These are phyloP conservation scores for Eragrostis tef DNA, from an alignment of 202 grass and related monocot genomes.

Conservation along the genomic window DNA sequence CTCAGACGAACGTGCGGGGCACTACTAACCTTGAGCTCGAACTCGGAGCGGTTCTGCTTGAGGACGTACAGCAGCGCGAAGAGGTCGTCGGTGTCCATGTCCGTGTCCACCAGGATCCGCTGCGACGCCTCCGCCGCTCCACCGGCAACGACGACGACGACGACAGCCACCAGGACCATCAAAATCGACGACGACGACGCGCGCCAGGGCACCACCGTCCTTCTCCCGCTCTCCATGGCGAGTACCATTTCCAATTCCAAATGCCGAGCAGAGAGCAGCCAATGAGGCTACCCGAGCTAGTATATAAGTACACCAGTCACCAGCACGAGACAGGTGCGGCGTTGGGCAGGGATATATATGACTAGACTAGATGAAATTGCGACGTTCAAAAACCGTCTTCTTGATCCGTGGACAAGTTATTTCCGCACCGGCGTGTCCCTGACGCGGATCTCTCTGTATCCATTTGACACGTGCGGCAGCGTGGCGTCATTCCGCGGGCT, in stretches of 20 bases:
- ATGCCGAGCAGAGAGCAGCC: not conserved
- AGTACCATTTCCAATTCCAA: not conserved
- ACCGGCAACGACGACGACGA: not conserved
- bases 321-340: not conserved
- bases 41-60: slow-evolving; percentile 74
- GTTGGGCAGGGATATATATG: not conserved
- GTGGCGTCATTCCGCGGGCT: too few relatives aligned
- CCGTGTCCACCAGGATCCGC: slow-evolving; percentile 67
- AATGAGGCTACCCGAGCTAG: not conserved
- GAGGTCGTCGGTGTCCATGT: slow-evolving; percentile 72
- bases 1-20: not conserved
- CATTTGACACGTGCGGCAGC: too few relatives aligned
- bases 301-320: not conserved
- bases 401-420: not conserved
- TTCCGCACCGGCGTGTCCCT: too few relatives aligned
- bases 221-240: not conserved
- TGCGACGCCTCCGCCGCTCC: slow-evolving; percentile 28
- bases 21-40: slow-evolving; percentile 73
- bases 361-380: not conserved
- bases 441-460: too few relatives aligned
- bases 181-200: not conserved
- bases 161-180: not conserved
- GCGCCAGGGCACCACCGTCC: not conserved
- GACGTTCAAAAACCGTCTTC: not conserved
- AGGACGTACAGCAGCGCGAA: slow-evolving; percentile 72